Base-by-base conservation (phyloP, 2,329 filamentous ascomycete genomes). In the Pseudogymnoascus sp. region DNA sequence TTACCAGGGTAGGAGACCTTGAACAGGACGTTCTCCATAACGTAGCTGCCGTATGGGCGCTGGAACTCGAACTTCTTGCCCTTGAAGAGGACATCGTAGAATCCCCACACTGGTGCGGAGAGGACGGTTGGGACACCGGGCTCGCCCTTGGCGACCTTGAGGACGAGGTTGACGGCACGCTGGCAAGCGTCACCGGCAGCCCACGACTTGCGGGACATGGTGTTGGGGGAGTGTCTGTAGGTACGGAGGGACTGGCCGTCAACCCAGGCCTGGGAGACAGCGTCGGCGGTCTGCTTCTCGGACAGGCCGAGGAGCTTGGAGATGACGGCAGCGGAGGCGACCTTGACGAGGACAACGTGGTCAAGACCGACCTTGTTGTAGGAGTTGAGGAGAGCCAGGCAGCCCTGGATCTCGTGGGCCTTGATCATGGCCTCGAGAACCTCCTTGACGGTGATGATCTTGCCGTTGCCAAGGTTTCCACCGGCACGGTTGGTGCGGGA, bases 21-120 rank as follows among this genome's bases (percentile, higher is more conserved):
- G 88, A 99, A 99, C 67, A 99, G 87, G 65, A 99, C 92, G 73
- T 97, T 99, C 86, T 99, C 94, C 94, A 99, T 99, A 69, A 99
- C 94, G 77, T 99, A 99, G 82, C 90, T 96, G 74, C 92, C 93
- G 74, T 99, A 99, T 64, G 88, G 86, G 66, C 94, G 87, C 82
- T 97, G 93, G 84, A 97, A 99, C 76, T 92, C 82, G 75, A 99
- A 99, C 78, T 90, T 90, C 72, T 95, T 91, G 78, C 92, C 92
- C 81, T 92, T 91, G 84, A 97, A 99, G 67, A 95, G 84, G 67
- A 97, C 92, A 74, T 99, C 94, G 79, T 99, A 99, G 84, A 97
- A 99, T 64, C 94, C 94, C 94, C 94, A 99, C 63, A 87, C 87
- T 38, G 92, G 92, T 8, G 93, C 92, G 58, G 91, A 94, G 64